Percentiles rank a stretch among this genome's conserved stretches.
phyloP scores from a whole-genome alignment of 768 basidiomycete species.

The Psilocybe azurescens region DNA sequence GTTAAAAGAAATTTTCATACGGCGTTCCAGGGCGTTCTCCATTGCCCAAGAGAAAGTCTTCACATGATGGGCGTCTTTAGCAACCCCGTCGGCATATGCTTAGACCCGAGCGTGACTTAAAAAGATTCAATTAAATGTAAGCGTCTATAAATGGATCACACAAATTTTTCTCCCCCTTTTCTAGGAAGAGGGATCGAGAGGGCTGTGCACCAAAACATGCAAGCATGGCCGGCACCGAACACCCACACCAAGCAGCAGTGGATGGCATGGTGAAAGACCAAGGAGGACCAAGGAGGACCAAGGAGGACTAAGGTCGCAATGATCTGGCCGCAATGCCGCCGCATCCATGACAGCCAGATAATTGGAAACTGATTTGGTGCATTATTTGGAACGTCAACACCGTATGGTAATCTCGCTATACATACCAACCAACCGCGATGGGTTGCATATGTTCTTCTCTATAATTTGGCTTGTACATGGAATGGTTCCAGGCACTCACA shows the following conservation, averaged over 20 bases:
- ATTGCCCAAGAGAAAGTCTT: neutral
- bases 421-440: too few relatives aligned
- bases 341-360: too few relatives aligned
- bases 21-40: neutral
- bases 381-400: too few relatives aligned
- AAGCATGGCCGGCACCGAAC: neutral
- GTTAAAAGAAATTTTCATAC: neutral
- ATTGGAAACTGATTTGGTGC: too few relatives aligned
- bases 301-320: too few relatives aligned
- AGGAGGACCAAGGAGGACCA: too few relatives aligned
- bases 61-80: neutral
- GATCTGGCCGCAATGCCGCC: too few relatives aligned
- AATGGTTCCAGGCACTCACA: too few relatives aligned
- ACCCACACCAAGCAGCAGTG: neutral
- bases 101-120: neutral
- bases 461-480: too few relatives aligned
- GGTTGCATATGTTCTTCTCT: too few relatives aligned
- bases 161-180: neutral
- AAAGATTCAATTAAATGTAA: neutral
- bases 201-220: neutral
- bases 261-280: neutral
- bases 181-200: neutral
- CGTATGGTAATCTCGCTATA: too few relatives aligned
- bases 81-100: neutral
- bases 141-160: neutral